These are phyloP conservation scores for Mortierella polycephala DNA, from an alignment of 371 early-diverging fungal genomes.

Conservation along the genomic window DNA sequence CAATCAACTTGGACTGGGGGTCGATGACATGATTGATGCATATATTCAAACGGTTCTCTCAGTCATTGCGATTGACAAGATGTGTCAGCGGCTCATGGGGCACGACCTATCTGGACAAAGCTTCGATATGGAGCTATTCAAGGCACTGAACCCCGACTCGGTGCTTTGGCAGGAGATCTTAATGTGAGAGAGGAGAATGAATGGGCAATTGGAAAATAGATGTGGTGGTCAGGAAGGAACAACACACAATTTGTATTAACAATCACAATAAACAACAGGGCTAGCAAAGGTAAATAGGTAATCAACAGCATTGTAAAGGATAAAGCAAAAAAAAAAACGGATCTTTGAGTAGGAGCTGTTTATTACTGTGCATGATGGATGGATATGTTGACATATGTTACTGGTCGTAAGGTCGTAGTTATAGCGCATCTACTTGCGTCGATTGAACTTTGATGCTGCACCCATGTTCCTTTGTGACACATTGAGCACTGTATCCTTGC, in stretches of 20 bases:
- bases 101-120: constrained; percentile 54
- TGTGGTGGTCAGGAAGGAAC: too few species aligned
- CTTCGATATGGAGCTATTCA: constrained; percentile 86
- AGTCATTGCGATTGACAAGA: constrained; percentile 92
- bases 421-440: constrained; percentile 24
- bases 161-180: constrained; percentile 81
- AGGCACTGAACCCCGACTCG: constrained; percentile 88
- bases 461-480: constrained; percentile 28
- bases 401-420: background rate
- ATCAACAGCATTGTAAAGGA: too few species aligned
- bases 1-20: constrained; percentile 89
- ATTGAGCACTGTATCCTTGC: constrained; percentile 43
- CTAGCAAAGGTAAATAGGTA: too few species aligned
- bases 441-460: constrained; percentile 35
- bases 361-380: too few species aligned
- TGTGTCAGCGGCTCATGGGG: constrained; percentile 79
- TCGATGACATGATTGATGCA: constrained; percentile 93
- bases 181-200: constrained; percentile 41
- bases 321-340: too few species aligned
- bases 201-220: too few species aligned
- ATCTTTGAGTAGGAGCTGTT: too few species aligned
- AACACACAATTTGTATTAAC: too few species aligned
- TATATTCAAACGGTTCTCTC: constrained; percentile 92
- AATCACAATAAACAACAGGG: too few species aligned
- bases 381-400: background rate